These are phyloP conservation scores for Ogataea pini DNA, from an alignment of 805 yeast genomes.

Conservation along the genomic window DNA sequence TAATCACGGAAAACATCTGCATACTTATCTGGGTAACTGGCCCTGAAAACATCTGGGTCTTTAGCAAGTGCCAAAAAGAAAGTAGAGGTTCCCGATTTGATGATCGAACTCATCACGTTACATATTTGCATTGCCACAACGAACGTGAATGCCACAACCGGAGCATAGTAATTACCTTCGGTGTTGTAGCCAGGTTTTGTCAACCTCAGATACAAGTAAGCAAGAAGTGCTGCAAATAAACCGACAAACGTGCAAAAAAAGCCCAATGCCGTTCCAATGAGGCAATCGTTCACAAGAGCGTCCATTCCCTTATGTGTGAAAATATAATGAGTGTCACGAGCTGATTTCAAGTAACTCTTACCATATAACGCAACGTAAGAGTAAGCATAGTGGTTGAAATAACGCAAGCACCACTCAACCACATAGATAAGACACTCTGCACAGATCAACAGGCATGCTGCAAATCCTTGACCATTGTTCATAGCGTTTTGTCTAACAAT, in stretches of 20 bases:
- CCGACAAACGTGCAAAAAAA: constrained; percentile 74
- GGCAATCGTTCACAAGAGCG: constrained; percentile 81
- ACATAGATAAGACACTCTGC: constrained; percentile 26
- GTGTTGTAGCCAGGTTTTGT: constrained; percentile 53
- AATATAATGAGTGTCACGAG: constrained; percentile 77
- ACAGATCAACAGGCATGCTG: constrained; percentile 19
- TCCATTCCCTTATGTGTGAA: constrained; percentile 79
- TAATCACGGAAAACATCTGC: constrained; percentile 49
- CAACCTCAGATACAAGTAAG: constrained; percentile 65
- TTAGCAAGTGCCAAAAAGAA: constrained; percentile 79
- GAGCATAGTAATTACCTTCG: constrained; percentile 52
- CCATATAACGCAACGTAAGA: constrained; percentile 91
- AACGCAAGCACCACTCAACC: constrained; percentile 46
- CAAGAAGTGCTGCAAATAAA: constrained; percentile 37
- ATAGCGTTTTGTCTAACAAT: constrained; percentile 44
- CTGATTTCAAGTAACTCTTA: constrained; percentile 67
- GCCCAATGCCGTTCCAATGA: constrained; percentile 74
- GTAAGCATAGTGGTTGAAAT: constrained; percentile 88
- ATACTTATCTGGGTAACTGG: constrained; percentile 60
- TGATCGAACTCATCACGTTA: constrained; percentile 66
- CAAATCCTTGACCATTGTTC: constrained; percentile 24
- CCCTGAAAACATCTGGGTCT: constrained; percentile 78
- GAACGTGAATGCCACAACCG: constrained; percentile 37
- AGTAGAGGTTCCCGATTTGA: constrained; percentile 76
- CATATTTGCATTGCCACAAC: constrained; percentile 73